Conservation (phyloP, 352 stramenopile genomes). For the Pythium dissimile region DNA sequence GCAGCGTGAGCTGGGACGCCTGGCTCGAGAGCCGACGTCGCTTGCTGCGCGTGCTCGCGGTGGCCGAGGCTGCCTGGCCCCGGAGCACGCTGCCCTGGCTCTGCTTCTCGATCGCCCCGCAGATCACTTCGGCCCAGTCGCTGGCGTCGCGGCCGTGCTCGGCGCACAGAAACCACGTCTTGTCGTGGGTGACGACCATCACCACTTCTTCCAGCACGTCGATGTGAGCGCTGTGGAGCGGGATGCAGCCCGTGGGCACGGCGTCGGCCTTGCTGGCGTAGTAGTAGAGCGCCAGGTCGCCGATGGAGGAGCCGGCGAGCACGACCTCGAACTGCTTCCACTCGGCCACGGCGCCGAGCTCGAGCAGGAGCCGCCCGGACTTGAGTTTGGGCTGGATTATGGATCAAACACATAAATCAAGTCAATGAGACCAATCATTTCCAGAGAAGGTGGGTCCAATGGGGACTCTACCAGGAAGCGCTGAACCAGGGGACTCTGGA, state of each 20-base stretch:
- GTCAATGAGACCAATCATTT: background rate
- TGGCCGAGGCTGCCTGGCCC: slow-evolving; percentile 5
- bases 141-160: slow-evolving; percentile 46
- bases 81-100: slow-evolving; percentile 21
- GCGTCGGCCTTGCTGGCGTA: slow-evolving; percentile 40
- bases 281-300: slow-evolving; percentile 69
- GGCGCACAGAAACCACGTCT: slow-evolving; percentile 80
- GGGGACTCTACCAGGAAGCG: slow-evolving; percentile 36
- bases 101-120: slow-evolving; percentile 48
- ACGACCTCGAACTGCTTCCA: slow-evolving; percentile 67
- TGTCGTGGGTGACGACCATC: slow-evolving; percentile 71
- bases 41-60: background rate
- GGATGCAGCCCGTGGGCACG: slow-evolving; percentile 45
- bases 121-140: slow-evolving; percentile 66
- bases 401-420: background rate
- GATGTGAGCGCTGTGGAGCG: slow-evolving; percentile 59
- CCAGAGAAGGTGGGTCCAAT: slow-evolving; percentile 1
- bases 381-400: slow-evolving; percentile 57
- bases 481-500: slow-evolving; percentile 25
- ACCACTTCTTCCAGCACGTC: slow-evolving; percentile 74
- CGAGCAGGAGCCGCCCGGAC: slow-evolving; percentile 46
- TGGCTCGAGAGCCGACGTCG: slow-evolving; percentile 40
- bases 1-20: slow-evolving; percentile 38
- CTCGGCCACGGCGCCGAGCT: slow-evolving; percentile 43
- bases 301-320: slow-evolving; percentile 46